Evolutionary conservation across 2,329 filamentous ascomycete genomes (phyloP).

Genomic region (Bipolaris zeicola): DNA sequence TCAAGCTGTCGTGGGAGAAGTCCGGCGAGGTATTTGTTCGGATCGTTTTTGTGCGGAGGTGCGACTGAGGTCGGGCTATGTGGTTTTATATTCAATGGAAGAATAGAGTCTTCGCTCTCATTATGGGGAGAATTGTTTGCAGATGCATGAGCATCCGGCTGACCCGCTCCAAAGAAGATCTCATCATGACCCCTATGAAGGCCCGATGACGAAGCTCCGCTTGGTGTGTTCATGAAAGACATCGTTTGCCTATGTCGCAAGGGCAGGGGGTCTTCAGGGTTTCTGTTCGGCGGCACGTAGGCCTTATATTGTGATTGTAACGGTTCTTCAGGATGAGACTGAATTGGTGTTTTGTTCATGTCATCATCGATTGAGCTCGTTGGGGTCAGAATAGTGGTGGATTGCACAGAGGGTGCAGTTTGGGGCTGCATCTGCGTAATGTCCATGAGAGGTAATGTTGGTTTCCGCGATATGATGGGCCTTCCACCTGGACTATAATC

Average conservation of each 20-base stretch:
- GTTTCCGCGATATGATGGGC: slow-evolving; percentile 49
- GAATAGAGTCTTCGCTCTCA: slow-evolving; percentile 30
- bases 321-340: slow-evolving; percentile 36
- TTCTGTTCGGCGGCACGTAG: slow-evolving; percentile 35
- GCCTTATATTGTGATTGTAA: slow-evolving; percentile 40
- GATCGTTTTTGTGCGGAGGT: slow-evolving; percentile 19
- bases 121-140: slow-evolving; percentile 26
- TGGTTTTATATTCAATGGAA: slow-evolving; percentile 31
- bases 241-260: slow-evolving; percentile 33
- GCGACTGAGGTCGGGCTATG: slow-evolving; percentile 21
- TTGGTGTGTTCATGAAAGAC: slow-evolving; percentile 22
- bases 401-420: slow-evolving; percentile 30
- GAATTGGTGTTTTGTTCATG: slow-evolving; percentile 39
- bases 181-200: slow-evolving; percentile 37
- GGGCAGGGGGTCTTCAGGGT: slow-evolving; percentile 15
- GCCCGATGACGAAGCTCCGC: slow-evolving; percentile 10
- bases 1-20: slow-evolving; percentile 30
- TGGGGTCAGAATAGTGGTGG: slow-evolving; percentile 42
- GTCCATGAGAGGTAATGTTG: slow-evolving; percentile 21
- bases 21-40: slow-evolving; percentile 23
- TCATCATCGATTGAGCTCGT: slow-evolving; percentile 44
- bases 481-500: slow-evolving; percentile 61
- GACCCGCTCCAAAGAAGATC: slow-evolving; percentile 42
- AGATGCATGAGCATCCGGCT: slow-evolving; percentile 16
- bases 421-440: slow-evolving; percentile 20